These are phyloP conservation scores for Sorghum bicolor DNA, from an alignment of 176 grass and related monocot species.

Conservation along the genomic window DNA sequence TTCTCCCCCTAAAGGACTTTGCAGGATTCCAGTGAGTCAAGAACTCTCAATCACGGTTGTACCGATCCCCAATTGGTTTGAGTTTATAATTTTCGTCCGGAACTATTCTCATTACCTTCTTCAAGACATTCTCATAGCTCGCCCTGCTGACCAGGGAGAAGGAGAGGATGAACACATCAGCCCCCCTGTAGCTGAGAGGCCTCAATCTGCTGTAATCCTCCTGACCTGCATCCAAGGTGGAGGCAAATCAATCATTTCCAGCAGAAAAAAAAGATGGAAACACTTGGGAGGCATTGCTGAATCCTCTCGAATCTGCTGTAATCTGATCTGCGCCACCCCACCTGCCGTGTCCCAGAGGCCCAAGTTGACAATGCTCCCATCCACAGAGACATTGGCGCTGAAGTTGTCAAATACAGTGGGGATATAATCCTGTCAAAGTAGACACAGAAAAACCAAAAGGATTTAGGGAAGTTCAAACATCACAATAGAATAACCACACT, in stretches of 20 bases:
- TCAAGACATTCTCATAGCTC: constrained; percentile 37
- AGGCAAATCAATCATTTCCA: background rate
- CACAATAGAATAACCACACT: background rate
- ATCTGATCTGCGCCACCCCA: background rate
- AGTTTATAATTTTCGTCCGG: background rate
- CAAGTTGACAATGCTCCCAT: constrained; percentile 41
- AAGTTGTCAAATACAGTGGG: constrained; percentile 55
- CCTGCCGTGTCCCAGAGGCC: constrained; percentile 53
- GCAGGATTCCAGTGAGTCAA: background rate
- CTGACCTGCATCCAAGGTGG: background rate
- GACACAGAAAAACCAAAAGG: background rate
- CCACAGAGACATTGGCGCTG: constrained; percentile 44
- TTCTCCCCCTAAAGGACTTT: background rate
- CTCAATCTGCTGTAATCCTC: constrained; percentile 31
- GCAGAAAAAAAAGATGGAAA: background rate
- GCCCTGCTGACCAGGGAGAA: constrained; percentile 28
- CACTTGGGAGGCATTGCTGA: background rate
- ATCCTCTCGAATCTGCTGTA: background rate
- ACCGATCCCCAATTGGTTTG: background rate
- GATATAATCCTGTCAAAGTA: constrained; percentile 37
- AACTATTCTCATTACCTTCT: constrained; percentile 12
- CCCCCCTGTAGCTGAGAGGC: constrained; percentile 28
- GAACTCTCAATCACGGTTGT: background rate
- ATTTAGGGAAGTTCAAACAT: background rate
- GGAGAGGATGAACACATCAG: constrained; percentile 33